These are phyloP conservation scores for Colletotrichum tamarilloi DNA, from an alignment of 2,329 filamentous ascomycete genomes.

Conservation along the genomic window DNA sequence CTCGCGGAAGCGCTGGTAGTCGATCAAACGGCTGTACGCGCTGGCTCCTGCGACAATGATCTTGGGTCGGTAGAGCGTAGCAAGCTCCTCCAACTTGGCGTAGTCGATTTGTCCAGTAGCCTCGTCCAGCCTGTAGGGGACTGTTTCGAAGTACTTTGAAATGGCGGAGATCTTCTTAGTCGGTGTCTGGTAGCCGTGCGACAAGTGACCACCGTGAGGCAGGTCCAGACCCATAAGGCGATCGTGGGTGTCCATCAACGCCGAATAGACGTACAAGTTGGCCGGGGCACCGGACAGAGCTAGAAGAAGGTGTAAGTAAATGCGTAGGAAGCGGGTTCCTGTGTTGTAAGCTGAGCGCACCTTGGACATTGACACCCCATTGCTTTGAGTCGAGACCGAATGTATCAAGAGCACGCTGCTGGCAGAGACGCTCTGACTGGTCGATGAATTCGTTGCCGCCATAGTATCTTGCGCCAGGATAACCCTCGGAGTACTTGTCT, in stretches of 20 bases:
- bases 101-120: conserved; percentile 96
- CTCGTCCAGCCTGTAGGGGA: conserved; percentile 93
- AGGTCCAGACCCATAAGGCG: conserved; percentile 97
- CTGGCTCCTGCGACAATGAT: conserved; percentile 95
- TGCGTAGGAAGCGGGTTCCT: background rate
- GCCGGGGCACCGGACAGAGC: conserved; percentile 80
- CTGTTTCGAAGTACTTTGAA: conserved; percentile 98
- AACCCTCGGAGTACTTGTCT: conserved; percentile 99
- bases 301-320: conserved; percentile 46
- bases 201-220: conserved; percentile 94
- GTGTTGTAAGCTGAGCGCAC: background rate
- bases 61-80: conserved; percentile 92
- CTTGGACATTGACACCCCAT: conserved; percentile 97
- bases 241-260: conserved; percentile 91
- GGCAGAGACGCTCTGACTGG: conserved; percentile 87
- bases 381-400: conserved; percentile 86
- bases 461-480: conserved; percentile 95
- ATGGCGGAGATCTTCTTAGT: conserved; percentile 96
- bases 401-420: conserved; percentile 87
- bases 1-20: conserved; percentile 91
- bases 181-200: conserved; percentile 96
- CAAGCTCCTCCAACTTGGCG: conserved; percentile 87
- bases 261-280: conserved; percentile 95
- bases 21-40: conserved; percentile 94
- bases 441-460: conserved; percentile 98